Base-by-base conservation (phyloP, 805 yeast genomes). In the Hanseniaspora clermontiae region DNA sequence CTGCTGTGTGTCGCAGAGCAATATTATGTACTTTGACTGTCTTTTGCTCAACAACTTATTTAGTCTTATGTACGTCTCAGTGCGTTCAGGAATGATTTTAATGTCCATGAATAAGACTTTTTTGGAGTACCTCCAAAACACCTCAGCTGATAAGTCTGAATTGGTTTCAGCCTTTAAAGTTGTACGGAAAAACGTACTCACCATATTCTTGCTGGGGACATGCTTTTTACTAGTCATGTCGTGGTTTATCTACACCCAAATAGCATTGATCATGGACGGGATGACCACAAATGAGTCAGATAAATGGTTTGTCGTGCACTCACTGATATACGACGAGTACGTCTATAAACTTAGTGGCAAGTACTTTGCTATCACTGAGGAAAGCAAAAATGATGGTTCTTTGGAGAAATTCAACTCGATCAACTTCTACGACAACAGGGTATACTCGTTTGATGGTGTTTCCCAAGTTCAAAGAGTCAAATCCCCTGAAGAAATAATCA, bases 211-310 rank as follows among this genome's bases (percentile, higher is more conserved):
- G 20, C 63, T 82, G 45, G 71, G 79, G n/a, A 65, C 68, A 1
- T 55, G 74, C 15, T 73, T 81, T 57, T 67, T 73, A 2, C 58
- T 76, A 1, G 67, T 81, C n/a, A 69, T 76, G 27, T 59, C 67
- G 12, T 72, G 76, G 50, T 80, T 80, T 60, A 57, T 72, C 1
- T 64, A 61, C 31, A 65, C 73, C 58, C 86, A 82, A 60, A 42
- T 80, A 29, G 64, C 73, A 36, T 74, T 78, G 60, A 69, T 84
- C 1, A 75, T 74, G 60, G 72, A 77, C 43, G 95, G 95, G 0
- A 81, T 81, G 65, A 84, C 93, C 12, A 83, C 90, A 4, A 84
- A 83, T 63, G 95, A 86, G 66, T 70, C 77, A 17, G 80, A 74
- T 51, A 86, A 86, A 64, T 86, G 95, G 95, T 77, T 71, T 19